phyloP scores from a whole-genome alignment of 495 filamentous ascomycete species.

The Neurospora sublineolata region DNA sequence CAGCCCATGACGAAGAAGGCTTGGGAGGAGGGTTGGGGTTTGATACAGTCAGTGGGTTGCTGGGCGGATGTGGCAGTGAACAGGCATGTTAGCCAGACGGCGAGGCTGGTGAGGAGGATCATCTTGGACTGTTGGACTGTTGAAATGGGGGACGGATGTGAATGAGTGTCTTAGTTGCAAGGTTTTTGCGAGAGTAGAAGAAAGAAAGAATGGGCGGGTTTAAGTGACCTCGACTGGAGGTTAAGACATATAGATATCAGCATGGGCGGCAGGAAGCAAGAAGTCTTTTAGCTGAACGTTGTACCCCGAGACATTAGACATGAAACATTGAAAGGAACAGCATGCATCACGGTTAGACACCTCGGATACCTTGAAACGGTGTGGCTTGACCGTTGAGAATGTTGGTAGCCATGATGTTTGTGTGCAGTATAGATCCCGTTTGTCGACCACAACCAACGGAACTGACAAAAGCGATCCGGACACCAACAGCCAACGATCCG shows the following conservation, averaged over 20 bases:
- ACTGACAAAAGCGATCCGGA: no score
- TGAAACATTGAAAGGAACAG: not conserved
- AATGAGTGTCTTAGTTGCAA: not conserved
- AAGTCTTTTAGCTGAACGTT: not conserved
- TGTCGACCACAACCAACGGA: no score
- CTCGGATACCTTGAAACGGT: not conserved
- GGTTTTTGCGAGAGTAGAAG: not conserved
- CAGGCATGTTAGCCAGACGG: conserved; percentile 1
- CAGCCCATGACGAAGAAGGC: conserved; percentile 18
- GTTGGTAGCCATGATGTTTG: not conserved
- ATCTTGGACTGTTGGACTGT: not conserved
- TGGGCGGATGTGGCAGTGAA: not conserved
- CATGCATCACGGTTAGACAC: not conserved
- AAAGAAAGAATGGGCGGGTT: not conserved
- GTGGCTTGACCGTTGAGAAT: not conserved
- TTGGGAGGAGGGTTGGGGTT: not conserved
- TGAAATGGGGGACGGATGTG: not conserved
- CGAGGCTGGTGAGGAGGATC: not conserved
- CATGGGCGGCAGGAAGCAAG: not conserved
- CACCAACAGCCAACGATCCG: not conserved
- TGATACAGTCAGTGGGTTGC: not conserved
- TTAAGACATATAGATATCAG: not conserved
- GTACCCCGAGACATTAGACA: not conserved
- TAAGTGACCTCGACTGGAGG: not conserved
- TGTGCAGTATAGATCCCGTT: not conserved